These are phyloP conservation scores for Peronosclerospora sorghi DNA, from an alignment of 352 stramenopile species.

Conservation along the genomic window DNA sequence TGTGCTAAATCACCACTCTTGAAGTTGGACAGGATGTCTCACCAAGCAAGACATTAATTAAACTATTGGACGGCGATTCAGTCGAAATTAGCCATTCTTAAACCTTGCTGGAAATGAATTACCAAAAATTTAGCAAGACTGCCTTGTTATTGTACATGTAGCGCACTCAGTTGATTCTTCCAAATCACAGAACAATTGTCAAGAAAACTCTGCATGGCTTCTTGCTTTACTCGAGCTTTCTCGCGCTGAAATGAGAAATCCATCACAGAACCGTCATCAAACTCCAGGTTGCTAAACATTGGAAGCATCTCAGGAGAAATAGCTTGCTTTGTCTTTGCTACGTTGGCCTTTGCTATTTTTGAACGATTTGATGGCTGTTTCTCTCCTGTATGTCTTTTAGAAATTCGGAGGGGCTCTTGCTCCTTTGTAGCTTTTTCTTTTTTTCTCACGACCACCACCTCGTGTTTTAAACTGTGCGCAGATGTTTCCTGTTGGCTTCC, in stretches of 20 bases:
- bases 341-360: slow-evolving; percentile 3
- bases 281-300: slow-evolving; percentile 20
- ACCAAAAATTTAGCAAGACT: neutral
- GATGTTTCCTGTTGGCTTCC: neutral
- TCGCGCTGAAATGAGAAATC: slow-evolving; percentile 23
- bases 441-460: neutral
- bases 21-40: too few relatives aligned
- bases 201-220: slow-evolving; percentile 21
- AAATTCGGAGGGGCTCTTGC: slow-evolving; percentile 1
- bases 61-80: too few relatives aligned
- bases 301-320: slow-evolving; percentile 12
- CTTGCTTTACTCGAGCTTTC: slow-evolving; percentile 11
- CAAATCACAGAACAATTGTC: slow-evolving; percentile 22
- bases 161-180: slow-evolving; percentile 19
- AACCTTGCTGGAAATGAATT: too few relatives aligned
- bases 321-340: slow-evolving; percentile 11
- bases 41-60: too few relatives aligned
- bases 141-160: slow-evolving; percentile 24
- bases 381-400: slow-evolving; percentile 20
- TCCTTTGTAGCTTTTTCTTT: slow-evolving; percentile 6
- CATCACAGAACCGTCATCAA: slow-evolving; percentile 22
- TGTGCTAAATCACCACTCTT: too few relatives aligned
- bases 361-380: neutral
- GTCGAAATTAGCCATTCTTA: too few relatives aligned
- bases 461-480: slow-evolving; percentile 6